Evolutionary conservation across 2,329 filamentous ascomycete species (phyloP), one percentile per base, ranked within the genome.

Genomic region (Verticillium zaregamsianum): DNA sequence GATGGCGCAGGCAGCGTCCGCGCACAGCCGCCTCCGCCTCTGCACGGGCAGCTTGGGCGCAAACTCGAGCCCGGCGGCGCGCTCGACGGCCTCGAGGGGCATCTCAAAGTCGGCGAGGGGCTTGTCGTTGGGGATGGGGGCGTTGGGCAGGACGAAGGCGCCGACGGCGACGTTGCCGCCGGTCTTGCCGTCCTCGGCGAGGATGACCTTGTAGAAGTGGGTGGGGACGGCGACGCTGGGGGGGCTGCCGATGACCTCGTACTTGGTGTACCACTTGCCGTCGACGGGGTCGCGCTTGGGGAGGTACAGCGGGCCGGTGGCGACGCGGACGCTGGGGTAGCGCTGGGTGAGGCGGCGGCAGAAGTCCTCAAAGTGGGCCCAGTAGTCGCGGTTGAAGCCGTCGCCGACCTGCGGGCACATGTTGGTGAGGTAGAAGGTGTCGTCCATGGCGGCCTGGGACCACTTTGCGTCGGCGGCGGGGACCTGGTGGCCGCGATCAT

Each of bases 181-280:
- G 11, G 72, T 76, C 1, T 76, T 79, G 3, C 90, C 91, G 71
- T 97, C 92, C 78, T 99, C 95, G 31, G 92, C 95, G 71, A 95
- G 96, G 69, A 99, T 95, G 71, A 99, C 92, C 81, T 99, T 99
- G 85, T 97, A 99, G 79, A 99, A 99, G 76, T 99, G 95, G 25
- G 95, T 99, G 3, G 95, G 95, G 59, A 99, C 95, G 31, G 95
- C 93, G 61, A 99, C 90, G 70, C 93, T 96, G 8, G 95, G 94
- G 66, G 95, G 95, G 73, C 83, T 90, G 45, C 95, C 95, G 69
- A 99, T 97, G 63, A 99, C 90, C 80, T 99, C 95, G 80, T 99
- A 98, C 64, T 84, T 89, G 62, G 97, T 93, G 68, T 93, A 90
- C 93, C 93, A 99, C 81, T 98, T 98, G 69, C 91, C 90, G 79